These are phyloP conservation scores for Neurospora sp. DNA, from an alignment of 495 filamentous ascomycete genomes.

Conservation along the genomic window DNA sequence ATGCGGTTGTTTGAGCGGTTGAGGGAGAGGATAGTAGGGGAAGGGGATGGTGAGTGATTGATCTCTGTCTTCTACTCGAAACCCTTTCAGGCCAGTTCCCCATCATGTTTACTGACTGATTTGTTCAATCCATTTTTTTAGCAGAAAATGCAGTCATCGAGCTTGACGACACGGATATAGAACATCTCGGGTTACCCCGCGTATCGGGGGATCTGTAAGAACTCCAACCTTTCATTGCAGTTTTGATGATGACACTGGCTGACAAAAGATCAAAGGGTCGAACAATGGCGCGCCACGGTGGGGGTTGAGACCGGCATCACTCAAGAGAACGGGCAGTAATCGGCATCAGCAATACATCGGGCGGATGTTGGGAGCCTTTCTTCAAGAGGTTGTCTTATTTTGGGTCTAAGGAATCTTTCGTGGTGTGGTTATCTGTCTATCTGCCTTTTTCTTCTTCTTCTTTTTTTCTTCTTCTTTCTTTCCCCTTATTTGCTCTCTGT, in stretches of 20 bases:
- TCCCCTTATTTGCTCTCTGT: neutral
- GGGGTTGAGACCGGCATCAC: neutral
- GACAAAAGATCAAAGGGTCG: neutral
- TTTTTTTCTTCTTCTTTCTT: neutral
- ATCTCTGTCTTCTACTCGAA: neutral
- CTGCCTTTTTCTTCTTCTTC: neutral
- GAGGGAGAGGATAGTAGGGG: neutral
- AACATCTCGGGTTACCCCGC: constrained; percentile 2
- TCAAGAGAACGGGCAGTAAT: neutral
- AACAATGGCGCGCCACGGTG: constrained; percentile 6
- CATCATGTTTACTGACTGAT: neutral
- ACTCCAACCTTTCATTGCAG: neutral
- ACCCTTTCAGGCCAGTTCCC: neutral
- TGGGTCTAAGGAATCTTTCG: neutral
- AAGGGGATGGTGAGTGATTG: neutral
- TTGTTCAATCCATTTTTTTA: neutral
- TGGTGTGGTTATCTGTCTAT: neutral
- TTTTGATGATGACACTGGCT: neutral
- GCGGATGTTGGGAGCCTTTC: neutral
- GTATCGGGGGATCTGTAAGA: neutral
- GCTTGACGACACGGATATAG: constrained; percentile 1
- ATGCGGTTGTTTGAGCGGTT: constrained; percentile 1
- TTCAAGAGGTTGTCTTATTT: neutral
- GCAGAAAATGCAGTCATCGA: neutral
- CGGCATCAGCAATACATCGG: neutral